A percentile compares a stretch with the other conserved stretches of the same genome.
Conservation (phyloP, 495 filamentous ascomycete species). For the Podospora conica region DNA sequence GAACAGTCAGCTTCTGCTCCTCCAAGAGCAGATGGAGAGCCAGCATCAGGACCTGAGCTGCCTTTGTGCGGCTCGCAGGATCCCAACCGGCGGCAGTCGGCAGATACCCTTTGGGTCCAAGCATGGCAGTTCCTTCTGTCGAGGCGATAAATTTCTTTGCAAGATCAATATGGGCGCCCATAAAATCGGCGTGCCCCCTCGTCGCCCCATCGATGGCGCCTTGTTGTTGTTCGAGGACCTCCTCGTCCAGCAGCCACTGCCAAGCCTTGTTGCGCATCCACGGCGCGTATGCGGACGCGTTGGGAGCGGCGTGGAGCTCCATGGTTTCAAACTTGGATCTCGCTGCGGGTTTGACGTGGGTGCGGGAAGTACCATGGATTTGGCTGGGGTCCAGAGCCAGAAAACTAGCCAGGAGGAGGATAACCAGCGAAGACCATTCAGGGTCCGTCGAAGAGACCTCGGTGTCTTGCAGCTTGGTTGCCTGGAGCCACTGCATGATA, state of each 20-base stretch:
- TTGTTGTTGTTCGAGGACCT: constrained; percentile 19
- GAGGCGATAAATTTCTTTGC: constrained; percentile 55
- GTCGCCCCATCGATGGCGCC: constrained; percentile 11
- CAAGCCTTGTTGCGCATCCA: constrained; percentile 67
- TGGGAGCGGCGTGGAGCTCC: constrained; percentile 30
- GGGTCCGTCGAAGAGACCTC: constrained; percentile 36
- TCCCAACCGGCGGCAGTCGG: constrained; percentile 53
- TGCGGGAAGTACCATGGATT: neutral
- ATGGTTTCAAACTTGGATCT: constrained; percentile 35
- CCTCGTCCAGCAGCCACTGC: constrained; percentile 65
- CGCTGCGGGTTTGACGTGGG: neutral
- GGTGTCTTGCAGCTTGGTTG: constrained; percentile 36
- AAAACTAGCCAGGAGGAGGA: constrained; percentile 57
- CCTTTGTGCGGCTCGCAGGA: constrained; percentile 49
- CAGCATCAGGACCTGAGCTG: constrained; percentile 63
- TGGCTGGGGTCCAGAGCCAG: constrained; percentile 30
- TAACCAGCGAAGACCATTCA: constrained; percentile 75
- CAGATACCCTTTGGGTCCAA: constrained; percentile 52
- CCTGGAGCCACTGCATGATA: constrained; percentile 59
- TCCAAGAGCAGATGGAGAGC: constrained; percentile 80
- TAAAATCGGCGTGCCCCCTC: constrained; percentile 31
- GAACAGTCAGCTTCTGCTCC: constrained; percentile 76
- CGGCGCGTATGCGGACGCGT: constrained; percentile 51
- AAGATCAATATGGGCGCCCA: constrained; percentile 36
- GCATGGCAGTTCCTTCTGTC: constrained; percentile 41